phyloP scores from a whole-genome alignment of 495 filamentous ascomycete species.

The Ascobolus immersus region DNA sequence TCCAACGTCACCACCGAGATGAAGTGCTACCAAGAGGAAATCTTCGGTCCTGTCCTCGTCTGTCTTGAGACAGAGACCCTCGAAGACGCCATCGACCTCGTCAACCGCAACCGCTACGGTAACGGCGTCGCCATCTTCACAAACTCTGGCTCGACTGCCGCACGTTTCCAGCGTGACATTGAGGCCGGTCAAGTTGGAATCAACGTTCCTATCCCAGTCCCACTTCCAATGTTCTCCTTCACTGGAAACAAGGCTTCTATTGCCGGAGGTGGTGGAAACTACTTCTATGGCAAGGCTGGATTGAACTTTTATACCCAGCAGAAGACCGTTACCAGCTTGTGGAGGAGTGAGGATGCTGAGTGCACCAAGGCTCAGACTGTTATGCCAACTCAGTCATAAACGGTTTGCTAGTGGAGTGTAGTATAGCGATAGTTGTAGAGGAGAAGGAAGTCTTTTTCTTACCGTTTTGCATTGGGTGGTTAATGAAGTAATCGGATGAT shows the following conservation, averaged over 20 bases:
- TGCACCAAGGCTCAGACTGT: constrained; percentile 56
- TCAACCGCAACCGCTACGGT: constrained; percentile 40
- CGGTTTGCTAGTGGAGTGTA: no score
- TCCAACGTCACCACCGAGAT: constrained; percentile 73
- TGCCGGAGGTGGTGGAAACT: constrained; percentile 76
- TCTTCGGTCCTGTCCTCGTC: constrained; percentile 87
- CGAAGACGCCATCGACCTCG: constrained; percentile 44
- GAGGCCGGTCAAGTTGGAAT: constrained; percentile 59
- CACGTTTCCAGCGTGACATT: constrained; percentile 35
- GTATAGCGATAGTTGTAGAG: no score
- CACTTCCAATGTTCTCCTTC: constrained; percentile 88
- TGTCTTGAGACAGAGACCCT: constrained; percentile 61
- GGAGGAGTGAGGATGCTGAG: constrained; percentile 65
- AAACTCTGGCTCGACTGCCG: constrained; percentile 31
- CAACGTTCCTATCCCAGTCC: constrained; percentile 40
- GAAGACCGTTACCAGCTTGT: constrained; percentile 89
- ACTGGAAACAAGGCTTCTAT: constrained; percentile 96
- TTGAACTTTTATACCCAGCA: constrained; percentile 86
- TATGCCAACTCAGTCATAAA: constrained; percentile 61
- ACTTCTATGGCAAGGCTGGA: constrained; percentile 84
- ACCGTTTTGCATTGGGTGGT: no score
- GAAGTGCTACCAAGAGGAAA: constrained; percentile 88
- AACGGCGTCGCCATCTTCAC: constrained; percentile 45
- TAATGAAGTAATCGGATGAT: no score
- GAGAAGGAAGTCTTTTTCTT: no score